A percentile compares a stretch with the other conserved stretches of the same genome.
Evolutionary conservation across 73 alveolate genomes (phyloP).

Genomic region (Loxodes magnus): DNA sequence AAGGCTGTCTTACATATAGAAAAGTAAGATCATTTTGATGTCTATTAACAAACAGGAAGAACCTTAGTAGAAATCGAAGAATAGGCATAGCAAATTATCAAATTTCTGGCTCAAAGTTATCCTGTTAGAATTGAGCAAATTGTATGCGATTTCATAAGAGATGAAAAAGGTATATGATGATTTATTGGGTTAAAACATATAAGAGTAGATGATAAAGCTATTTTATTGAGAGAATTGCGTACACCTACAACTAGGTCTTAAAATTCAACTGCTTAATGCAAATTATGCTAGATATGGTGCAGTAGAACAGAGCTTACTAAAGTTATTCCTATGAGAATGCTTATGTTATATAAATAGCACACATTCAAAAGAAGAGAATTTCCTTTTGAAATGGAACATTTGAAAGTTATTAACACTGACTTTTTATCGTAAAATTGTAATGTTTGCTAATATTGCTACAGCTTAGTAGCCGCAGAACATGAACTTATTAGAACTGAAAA

Average conservation of each 20-base stretch:
- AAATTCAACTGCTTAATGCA: conserved; percentile 10
- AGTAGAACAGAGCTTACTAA: conserved; percentile 1
- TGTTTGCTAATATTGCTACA: conserved; percentile 9
- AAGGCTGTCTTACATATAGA: conserved; percentile 1
- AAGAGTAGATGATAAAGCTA: conserved; percentile 3
- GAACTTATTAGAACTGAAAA: conserved; percentile 11
- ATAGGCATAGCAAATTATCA: conserved; percentile 5
- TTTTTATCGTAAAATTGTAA: not conserved
- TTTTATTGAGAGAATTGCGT: too few species aligned
- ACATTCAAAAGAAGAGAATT: not conserved
- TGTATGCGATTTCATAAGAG: not conserved
- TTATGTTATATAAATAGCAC: conserved; percentile 8
- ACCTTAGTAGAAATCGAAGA: not conserved
- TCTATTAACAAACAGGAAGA: not conserved
- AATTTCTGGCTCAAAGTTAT: not conserved
- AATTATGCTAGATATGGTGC: conserved; percentile 2
- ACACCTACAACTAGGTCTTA: too few species aligned
- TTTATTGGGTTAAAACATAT: not conserved
- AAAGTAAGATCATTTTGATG: conserved; percentile 1
- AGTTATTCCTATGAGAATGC: conserved; percentile 9
- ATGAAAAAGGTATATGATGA: not conserved
- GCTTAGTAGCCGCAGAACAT: conserved; percentile 5
- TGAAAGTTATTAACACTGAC: not conserved
- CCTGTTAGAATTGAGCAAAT: conserved; percentile 5
- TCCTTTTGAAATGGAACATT: conserved; percentile 8